Conservation (phyloP, 2,329 filamentous ascomycete genomes). For the Cephalotrichum gorgonifer region DNA sequence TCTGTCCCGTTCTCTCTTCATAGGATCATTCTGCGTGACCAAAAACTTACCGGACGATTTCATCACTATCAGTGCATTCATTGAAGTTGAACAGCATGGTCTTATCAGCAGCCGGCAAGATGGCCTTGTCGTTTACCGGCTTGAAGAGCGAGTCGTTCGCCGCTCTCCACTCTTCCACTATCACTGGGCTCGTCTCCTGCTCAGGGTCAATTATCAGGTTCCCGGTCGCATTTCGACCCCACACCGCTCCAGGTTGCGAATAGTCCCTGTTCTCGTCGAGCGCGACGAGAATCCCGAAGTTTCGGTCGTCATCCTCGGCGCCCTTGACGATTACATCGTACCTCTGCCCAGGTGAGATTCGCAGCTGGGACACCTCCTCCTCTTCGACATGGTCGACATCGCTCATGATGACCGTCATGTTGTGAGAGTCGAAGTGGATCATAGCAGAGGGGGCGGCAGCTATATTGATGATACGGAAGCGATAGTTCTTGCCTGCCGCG, state of each 20-base stretch:
- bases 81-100: constrained; percentile 43
- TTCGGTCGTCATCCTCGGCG: constrained; percentile 23
- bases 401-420: constrained; percentile 33
- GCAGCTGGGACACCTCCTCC: constrained; percentile 24
- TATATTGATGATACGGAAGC: constrained; percentile 35
- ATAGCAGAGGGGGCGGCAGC: constrained; percentile 31
- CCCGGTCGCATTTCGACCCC: constrained; percentile 30
- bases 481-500: constrained; percentile 31
- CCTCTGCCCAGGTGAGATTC: constrained; percentile 31
- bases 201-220: constrained; percentile 27
- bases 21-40: neutral
- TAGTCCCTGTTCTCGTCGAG: constrained; percentile 33
- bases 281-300: constrained; percentile 31
- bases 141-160: constrained; percentile 53
- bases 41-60: constrained; percentile 39
- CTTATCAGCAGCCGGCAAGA: constrained; percentile 42
- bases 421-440: constrained; percentile 30
- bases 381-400: constrained; percentile 29
- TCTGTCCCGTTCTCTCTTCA: neutral
- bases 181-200: constrained; percentile 17
- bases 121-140: constrained; percentile 39
- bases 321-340: constrained; percentile 33
- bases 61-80: constrained; percentile 51
- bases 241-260: constrained; percentile 11
- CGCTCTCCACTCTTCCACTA: constrained; percentile 31